These are phyloP conservation scores for Neurospora discreta DNA, from an alignment of 495 filamentous ascomycete species.

Conservation along the genomic window DNA sequence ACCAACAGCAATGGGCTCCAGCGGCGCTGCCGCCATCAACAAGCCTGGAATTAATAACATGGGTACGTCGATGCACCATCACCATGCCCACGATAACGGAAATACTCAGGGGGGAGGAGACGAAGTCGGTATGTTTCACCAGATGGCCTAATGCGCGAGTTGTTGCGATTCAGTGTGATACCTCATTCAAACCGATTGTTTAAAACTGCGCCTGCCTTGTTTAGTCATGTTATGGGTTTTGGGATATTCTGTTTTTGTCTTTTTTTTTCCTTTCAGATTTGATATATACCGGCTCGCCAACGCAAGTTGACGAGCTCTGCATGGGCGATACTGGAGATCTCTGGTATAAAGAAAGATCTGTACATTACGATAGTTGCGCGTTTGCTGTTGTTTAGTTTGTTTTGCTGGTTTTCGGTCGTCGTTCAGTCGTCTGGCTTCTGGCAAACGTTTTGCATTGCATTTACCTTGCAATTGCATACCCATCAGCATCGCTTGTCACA, in stretches of 20 bases:
- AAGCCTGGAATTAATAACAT: slow-evolving; percentile 52
- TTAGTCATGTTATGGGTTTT: slow-evolving; percentile 14
- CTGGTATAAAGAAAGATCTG: slow-evolving; percentile 31
- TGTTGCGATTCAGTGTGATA: slow-evolving; percentile 45
- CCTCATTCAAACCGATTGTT: slow-evolving; percentile 26
- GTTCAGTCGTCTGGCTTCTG: slow-evolving; percentile 27
- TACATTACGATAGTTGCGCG: slow-evolving; percentile 29
- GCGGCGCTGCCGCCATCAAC: slow-evolving; percentile 35
- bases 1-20: slow-evolving; percentile 35
- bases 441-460: slow-evolving; percentile 21
- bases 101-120: slow-evolving; percentile 57
- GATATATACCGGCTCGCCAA: slow-evolving; percentile 38
- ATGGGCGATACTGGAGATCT: slow-evolving; percentile 23
- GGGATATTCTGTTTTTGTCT: slow-evolving; percentile 14
- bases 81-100: slow-evolving; percentile 68
- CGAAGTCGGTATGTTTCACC: slow-evolving; percentile 94
- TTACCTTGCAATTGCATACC: slow-evolving; percentile 14
- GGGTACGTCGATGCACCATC: slow-evolving; percentile 45
- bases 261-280: slow-evolving; percentile 18
- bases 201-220: slow-evolving; percentile 10
- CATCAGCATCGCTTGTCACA: slow-evolving; percentile 28
- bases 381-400: slow-evolving; percentile 29
- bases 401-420: slow-evolving; percentile 30
- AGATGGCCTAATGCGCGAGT: slow-evolving; percentile 47
- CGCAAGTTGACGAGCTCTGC: slow-evolving; percentile 17